Conservation (phyloP, 2,329 filamentous ascomycete genomes). For the Cladosporium velox region DNA sequence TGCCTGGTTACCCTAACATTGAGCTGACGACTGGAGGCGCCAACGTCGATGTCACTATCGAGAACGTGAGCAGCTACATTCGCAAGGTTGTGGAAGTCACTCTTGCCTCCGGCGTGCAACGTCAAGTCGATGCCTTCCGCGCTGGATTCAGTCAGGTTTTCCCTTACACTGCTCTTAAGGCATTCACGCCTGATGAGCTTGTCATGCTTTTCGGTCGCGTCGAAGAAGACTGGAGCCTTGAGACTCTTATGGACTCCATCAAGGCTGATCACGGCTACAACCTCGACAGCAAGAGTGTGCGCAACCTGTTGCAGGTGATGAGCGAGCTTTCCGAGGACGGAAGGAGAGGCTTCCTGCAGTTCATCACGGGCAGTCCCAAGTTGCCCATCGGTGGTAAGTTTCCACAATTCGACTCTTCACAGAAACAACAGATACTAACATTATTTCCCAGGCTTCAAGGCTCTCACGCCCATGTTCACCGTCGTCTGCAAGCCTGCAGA, state of each 20-base stretch:
- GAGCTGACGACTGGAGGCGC: constrained; percentile 77
- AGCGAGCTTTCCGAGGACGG: constrained; percentile 74
- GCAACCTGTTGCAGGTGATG: constrained; percentile 91
- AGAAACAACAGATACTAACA: constrained; percentile 24
- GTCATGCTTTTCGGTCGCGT: constrained; percentile 91
- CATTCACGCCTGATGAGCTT: constrained; percentile 92
- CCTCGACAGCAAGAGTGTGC: constrained; percentile 95
- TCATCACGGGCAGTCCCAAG: constrained; percentile 96
- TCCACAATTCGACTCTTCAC: not conserved
- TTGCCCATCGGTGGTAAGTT: constrained; percentile 91
- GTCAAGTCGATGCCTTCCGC: constrained; percentile 89
- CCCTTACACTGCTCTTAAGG: constrained; percentile 85
- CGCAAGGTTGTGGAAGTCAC: constrained; percentile 91
- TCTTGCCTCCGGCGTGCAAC: constrained; percentile 80
- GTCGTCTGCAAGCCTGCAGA: constrained; percentile 99
- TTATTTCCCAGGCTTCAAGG: constrained; percentile 76
- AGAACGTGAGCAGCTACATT: constrained; percentile 88
- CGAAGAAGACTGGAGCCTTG: constrained; percentile 95
- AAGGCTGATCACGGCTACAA: constrained; percentile 99
- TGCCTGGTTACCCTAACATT: constrained; percentile 86
- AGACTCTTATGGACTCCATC: constrained; percentile 96
- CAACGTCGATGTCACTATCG: constrained; percentile 75
- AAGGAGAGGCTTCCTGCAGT: constrained; percentile 92
- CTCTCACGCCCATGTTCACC: constrained; percentile 95
- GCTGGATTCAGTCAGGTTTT: constrained; percentile 93